Evolutionary conservation across 805 yeast species (phyloP), one percentile per base, ranked within the genome.

Genomic region (Cyberlindnera saturnus): DNA sequence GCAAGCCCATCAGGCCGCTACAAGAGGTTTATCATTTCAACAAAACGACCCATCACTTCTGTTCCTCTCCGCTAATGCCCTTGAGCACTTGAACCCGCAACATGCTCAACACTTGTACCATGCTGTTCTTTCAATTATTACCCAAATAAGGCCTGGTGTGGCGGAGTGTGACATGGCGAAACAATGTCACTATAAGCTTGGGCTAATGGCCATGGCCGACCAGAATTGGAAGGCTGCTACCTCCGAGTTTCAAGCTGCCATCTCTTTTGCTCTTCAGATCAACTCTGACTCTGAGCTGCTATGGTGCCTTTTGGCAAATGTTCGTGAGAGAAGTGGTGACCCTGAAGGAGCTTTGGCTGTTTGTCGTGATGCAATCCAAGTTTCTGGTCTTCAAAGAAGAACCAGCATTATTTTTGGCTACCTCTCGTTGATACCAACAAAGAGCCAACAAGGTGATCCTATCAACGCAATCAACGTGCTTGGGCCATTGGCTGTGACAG

Each of bases 281-380:
- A 44, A 41, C 23, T 32, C 35, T 13, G 52, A 48, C 11, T 29
- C 52, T 2, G 52, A 48, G 19, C n/a, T 48, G 17, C 60, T 78
- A 29, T 77, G 81, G 81, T 70, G 79, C 46, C 74, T 75, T 1
- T 57, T 79, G 36, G 72, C 76, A 15, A 66, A 77, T 10, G 70
- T 74, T 3, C 70, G 69, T 48, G 82, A 76, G 53, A 39, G 55
- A 32, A 44, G 55, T 6, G 72, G 73, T 41, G 78, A 77, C 47
- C 53, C 74, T 8, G 59, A 60, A 2, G 76, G 74, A 9, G 79
- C 84, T 1, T 48, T 77, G 10, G 64, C 66, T 32, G 70, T 73
- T 7, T 74, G 81, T 47, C 75, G 73, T 46, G 65, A 66, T 31
- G 76, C 79, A 0, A 70, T 73, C 42, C 52, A 55, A 6, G 64